Conservation (phyloP, 345 rosid species). For the Eutrema yunnanense region DNA sequence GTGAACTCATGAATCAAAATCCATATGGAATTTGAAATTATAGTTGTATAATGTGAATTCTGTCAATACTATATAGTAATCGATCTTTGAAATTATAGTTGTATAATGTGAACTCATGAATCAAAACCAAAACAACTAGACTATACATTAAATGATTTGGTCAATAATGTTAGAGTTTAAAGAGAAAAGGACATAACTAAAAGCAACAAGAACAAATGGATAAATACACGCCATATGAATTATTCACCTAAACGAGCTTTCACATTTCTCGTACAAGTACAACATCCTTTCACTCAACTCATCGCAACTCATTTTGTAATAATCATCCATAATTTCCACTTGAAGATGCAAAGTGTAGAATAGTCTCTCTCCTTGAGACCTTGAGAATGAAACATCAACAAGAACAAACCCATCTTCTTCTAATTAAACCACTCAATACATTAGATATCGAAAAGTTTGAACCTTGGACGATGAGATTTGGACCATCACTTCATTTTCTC, state of each 20-base stretch:
- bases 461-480: conserved; percentile 37
- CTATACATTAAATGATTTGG: neutral
- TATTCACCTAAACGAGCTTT: neutral
- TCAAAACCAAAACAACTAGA: conserved; percentile 2
- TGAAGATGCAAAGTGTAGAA: conserved; percentile 54
- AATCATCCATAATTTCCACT: conserved; percentile 32
- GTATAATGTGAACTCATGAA: too few species aligned
- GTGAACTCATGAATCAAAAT: too few species aligned
- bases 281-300: conserved; percentile 35
- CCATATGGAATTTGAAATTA: too few species aligned
- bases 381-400: conserved; percentile 49
- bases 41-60: too few species aligned
- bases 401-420: conserved; percentile 44
- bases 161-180: neutral
- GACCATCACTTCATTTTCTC: conserved; percentile 38
- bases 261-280: conserved; percentile 27
- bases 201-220: neutral
- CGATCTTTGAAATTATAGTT: too few species aligned
- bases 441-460: conserved; percentile 34
- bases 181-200: neutral
- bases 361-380: conserved; percentile 41
- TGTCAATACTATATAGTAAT: neutral
- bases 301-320: conserved; percentile 12
- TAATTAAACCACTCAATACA: conserved; percentile 35
- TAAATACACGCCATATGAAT: neutral